phyloP scores from a whole-genome alignment of 139 green algal species.

The Pedinophyceae sp. region DNA sequence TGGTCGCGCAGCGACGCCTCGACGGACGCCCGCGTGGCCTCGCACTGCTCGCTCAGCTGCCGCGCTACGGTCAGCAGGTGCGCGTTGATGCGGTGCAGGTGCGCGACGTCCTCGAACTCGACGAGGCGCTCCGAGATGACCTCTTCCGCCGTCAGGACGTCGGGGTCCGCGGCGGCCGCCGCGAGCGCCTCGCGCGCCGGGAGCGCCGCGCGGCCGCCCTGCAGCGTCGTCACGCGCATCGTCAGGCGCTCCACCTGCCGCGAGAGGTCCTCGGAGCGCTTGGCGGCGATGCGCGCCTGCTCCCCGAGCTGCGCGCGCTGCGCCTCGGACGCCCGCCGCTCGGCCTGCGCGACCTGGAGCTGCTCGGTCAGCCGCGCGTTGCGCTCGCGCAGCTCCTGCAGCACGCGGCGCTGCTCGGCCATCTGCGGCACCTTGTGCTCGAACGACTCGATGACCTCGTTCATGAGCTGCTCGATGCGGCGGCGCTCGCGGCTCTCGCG shows the following conservation, averaged over 20 bases:
- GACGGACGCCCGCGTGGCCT: not conserved
- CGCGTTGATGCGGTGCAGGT: not conserved
- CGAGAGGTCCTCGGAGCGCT: not conserved
- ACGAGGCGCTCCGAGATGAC: not conserved
- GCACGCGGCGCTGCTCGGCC: not conserved
- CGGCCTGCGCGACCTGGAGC: not conserved
- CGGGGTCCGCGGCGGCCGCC: too few relatives aligned
- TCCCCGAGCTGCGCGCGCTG: too few relatives aligned
- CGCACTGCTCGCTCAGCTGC: not conserved
- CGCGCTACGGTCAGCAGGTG: not conserved
- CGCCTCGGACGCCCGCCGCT: not conserved
- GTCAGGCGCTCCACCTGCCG: not conserved
- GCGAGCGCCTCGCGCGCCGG: not conserved
- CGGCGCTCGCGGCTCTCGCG: not conserved
- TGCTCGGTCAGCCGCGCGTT: not conserved
- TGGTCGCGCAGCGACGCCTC: not conserved
- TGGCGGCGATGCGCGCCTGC: not conserved
- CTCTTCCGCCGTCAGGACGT: not conserved
- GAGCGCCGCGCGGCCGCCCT: not conserved
- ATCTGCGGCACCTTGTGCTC: not conserved
- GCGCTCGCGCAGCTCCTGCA: not conserved
- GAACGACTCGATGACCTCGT: not conserved
- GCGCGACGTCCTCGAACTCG: not conserved
- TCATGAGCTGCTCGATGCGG: not conserved
- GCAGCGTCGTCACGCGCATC: not conserved